phyloP scores from a whole-genome alignment of 2,329 filamentous ascomycete genomes.

The Paecilomyces dactylethromorphus region DNA sequence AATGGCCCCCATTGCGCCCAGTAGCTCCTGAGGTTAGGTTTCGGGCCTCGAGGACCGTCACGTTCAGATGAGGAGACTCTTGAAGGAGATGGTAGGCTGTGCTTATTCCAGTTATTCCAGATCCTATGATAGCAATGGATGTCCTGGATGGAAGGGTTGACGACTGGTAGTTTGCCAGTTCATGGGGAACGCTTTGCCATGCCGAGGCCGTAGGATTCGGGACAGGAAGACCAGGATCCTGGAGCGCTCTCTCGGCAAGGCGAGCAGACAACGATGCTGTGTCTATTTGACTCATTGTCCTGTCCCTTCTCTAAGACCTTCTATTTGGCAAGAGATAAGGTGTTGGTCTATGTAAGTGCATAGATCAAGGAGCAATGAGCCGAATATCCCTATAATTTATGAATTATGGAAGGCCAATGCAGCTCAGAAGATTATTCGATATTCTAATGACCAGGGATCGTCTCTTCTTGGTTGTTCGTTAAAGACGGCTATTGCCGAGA shows the following conservation, averaged over 20 bases:
- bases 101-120: constrained; percentile 29
- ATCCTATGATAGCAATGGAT: constrained; percentile 29
- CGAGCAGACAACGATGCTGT: neutral
- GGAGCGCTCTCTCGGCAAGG: constrained; percentile 4
- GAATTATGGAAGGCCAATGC: too few species aligned
- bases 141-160: constrained; percentile 15
- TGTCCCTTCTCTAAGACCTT: too few species aligned
- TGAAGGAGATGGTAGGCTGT: constrained; percentile 25
- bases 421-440: neutral
- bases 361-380: too few species aligned
- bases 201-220: constrained; percentile 29
- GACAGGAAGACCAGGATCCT: constrained; percentile 30
- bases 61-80: constrained; percentile 14
- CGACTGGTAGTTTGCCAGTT: constrained; percentile 23
- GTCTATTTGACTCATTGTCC: neutral
- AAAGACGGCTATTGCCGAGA: neutral
- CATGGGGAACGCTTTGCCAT: constrained; percentile 29
- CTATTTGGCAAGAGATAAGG: too few species aligned
- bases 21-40: constrained; percentile 30
- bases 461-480: neutral
- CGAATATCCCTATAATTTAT: too few species aligned
- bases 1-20: constrained; percentile 31
- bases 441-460: neutral
- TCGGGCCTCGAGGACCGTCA: constrained; percentile 29
- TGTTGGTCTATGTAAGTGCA: too few species aligned